Percentiles rank a stretch among this genome's conserved stretches.
Evolutionary conservation across 2,329 filamentous ascomycete genomes (phyloP).

Genomic region (Apiospora saccharicola): DNA sequence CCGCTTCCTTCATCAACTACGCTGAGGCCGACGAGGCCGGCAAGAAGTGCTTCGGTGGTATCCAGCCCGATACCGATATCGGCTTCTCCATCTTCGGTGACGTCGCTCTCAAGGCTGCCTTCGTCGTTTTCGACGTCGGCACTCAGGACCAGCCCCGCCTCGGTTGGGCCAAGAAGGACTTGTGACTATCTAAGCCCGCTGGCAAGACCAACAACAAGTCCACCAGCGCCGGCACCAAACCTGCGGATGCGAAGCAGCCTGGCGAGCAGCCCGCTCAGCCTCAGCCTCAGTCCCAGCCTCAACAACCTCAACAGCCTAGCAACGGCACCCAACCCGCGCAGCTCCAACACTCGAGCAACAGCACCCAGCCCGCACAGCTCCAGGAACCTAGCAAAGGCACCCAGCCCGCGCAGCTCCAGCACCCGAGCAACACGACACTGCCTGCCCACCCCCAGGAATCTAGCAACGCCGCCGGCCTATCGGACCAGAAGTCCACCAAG

Average conservation of each 20-base stretch:
- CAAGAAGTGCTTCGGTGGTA: slow-evolving; percentile 67
- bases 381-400: too few species aligned
- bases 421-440: too few species aligned
- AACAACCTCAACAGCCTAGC: too few species aligned
- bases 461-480: too few species aligned
- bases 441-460: too few species aligned
- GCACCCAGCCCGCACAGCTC: too few species aligned
- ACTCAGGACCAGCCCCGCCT: background rate
- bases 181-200: background rate
- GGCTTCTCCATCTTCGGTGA: slow-evolving; percentile 32
- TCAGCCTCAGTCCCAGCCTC: background rate
- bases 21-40: slow-evolving; percentile 51
- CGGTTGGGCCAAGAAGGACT: slow-evolving; percentile 23
- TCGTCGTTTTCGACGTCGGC: slow-evolving; percentile 28
- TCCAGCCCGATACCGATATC: slow-evolving; percentile 42
- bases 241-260: too few species aligned
- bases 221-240: background rate
- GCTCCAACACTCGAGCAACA: too few species aligned
- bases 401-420: too few species aligned
- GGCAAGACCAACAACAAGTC: background rate
- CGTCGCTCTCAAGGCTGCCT: slow-evolving; percentile 30
- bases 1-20: slow-evolving; percentile 59
- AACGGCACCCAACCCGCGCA: too few species aligned
- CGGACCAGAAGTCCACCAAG: background rate
- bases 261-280: background rate